Base-by-base conservation (phyloP, 108 stramenopile species). In the Nitzschia palea region DNA sequence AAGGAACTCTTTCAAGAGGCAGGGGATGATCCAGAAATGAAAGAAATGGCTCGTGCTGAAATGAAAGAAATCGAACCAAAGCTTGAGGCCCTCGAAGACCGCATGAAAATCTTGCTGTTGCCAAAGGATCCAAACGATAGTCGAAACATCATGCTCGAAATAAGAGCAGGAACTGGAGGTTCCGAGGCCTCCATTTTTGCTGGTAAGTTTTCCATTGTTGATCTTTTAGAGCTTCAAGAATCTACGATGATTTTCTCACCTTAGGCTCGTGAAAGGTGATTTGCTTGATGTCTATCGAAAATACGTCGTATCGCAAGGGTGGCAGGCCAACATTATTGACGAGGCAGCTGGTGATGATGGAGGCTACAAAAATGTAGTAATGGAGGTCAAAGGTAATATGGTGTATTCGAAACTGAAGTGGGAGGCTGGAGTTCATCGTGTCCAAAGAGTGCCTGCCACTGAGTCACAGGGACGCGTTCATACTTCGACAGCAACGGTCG, bases 361-460 rank as follows among this genome's bases (percentile, higher is more conserved):
- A 0, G 97, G 97, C 0, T 93, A 86, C 83, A 94, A 93, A 64
- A 91, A 94, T 43, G 86, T 94, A 15, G 77, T 85, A 1, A 82
- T 98, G 26, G 83, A 92, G 44, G 84, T 98, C 22, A 94, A 80
- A 67, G 93, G 89, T 28, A 88, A 91, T 35, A 74, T 29, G 20
- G 96, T 93, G 0, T 98, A 91, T 77, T 88, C 83, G 44, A 85
- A 86, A 65, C 70, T 99, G 28, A 97, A 97, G 74, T 96, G 89
- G 82, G 98, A 99, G 71, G 91, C 91, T 18, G 98, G 98, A 29
- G 97, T 97, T 2, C 98, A 99, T 70, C 86, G 98, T 32, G 98
- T 99, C 3, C 98, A 98, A 63, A 75, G 99, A 30, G 97, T 99
- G 20, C 98, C 99, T n/a, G 90, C 91, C 3, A 98, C 97, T 5